A percentile compares a stretch with the other conserved stretches of the same genome.
Evolutionary conservation across 768 basidiomycete genomes (phyloP).

Genomic region (Mycena crocata): DNA sequence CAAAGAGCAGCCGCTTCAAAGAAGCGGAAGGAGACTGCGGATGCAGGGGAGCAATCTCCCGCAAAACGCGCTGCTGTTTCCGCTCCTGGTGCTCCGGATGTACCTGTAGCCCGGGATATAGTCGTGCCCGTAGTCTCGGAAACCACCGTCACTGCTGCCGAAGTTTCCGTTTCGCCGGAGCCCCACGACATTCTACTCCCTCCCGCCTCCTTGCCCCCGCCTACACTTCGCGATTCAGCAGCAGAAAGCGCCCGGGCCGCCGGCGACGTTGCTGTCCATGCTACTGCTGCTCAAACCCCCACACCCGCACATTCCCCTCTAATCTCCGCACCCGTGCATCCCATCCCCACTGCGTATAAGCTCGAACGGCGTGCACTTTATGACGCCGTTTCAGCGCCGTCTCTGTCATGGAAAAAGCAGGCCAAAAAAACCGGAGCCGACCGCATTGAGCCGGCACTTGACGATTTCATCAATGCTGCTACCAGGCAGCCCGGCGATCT

Average conservation of each 20-base stretch:
- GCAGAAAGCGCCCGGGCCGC: too few species aligned
- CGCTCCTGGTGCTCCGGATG: not conserved
- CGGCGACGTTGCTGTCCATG: too few species aligned
- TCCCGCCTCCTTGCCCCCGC: too few species aligned
- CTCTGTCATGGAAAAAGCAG: not conserved
- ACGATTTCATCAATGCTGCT: constrained; percentile 6
- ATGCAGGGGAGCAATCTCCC: not conserved
- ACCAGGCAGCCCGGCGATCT: not conserved
- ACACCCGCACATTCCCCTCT: not conserved
- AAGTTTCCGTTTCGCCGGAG: too few species aligned
- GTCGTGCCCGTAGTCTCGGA: too few species aligned
- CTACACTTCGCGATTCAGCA: too few species aligned
- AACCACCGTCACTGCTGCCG: too few species aligned
- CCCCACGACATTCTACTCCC: too few species aligned
- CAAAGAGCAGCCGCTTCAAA: not conserved
- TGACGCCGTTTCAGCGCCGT: not conserved
- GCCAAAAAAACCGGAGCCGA: constrained; percentile 8
- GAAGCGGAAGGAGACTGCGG: not conserved
- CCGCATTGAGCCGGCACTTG: constrained; percentile 4
- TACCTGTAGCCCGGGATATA: not conserved
- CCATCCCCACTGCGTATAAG: not conserved
- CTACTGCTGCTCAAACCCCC: not conserved
- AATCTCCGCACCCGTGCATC: not conserved
- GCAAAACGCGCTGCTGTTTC: constrained; percentile 2
- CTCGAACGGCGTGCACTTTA: constrained; percentile 1